Evolutionary conservation across 139 green algal genomes (phyloP), one percentile per base, ranked within the genome.

Genomic region (Edaphochlamys debaryana): DNA sequence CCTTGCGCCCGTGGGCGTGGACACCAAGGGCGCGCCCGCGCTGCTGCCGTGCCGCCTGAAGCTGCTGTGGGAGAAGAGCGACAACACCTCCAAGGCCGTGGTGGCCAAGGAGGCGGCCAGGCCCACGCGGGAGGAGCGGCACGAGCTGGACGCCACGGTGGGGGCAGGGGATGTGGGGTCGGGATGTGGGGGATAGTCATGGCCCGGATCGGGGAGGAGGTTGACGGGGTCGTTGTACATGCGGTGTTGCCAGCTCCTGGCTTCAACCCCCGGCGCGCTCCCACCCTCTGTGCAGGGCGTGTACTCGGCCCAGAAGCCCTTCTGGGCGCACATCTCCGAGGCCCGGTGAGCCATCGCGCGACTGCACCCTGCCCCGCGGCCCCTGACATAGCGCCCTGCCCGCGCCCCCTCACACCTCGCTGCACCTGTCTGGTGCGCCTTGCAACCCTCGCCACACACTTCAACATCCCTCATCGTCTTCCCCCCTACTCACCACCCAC

Each of bases 21-120:
- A 92, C 60, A 73, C 92, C 48, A 86, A 88, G 70, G 93, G 93
- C 42, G 92, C 95, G 40, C 94, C 95, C 6, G 81, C 95, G 13
- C 87, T 95, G 75, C 89, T 92, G 17, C 78, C 82, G 5, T 91
- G 82, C 64, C 87, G 91, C 25, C 77, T 96, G 30, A 71, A 82
- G 54, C 32, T 94, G 64, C 64, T 60, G 8, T 89, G 66, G 64
- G 76, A 87, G 38, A 87, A 80, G 30, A 85, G 91, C 71, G 76
- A 60, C 11, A 52, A 4, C 17, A 63, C 42, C 29, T 45, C 77
- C 32, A 74, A 81, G 45, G 48, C 90, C 37, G 71, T 75, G 3
- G 85, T 80, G 32, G 68, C 84, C 7, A 71, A 64, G 9, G 88
- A 92, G 69, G 60, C 38, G 20, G 48, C 23, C 7, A 72, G 48